A percentile compares a stretch with the other conserved stretches of the same genome.
These are phyloP conservation scores for Biscogniauxia mediterranea DNA, from an alignment of 2,329 filamentous ascomycete genomes.

Conservation along the genomic window DNA sequence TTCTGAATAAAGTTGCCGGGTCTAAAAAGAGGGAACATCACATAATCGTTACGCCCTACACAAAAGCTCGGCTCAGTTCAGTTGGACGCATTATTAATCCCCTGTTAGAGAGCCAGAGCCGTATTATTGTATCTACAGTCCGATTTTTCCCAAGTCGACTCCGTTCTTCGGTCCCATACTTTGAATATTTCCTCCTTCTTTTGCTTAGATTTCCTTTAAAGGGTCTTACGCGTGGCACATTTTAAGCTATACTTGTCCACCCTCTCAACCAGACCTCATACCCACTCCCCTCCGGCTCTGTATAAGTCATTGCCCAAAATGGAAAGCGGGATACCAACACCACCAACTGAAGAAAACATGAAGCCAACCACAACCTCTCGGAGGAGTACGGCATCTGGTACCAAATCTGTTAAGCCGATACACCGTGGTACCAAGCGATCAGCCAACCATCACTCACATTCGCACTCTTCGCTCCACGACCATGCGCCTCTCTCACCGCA, in stretches of 20 bases:
- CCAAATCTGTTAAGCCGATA: constrained; percentile 49
- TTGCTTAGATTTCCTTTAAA: constrained; percentile 6
- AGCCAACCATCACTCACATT: constrained; percentile 38
- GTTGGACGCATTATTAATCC: constrained; percentile 33
- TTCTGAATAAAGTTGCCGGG: constrained; percentile 29
- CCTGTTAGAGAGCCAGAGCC: constrained; percentile 14
- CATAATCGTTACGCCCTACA: constrained; percentile 32
- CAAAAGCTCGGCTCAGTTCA: constrained; percentile 22
- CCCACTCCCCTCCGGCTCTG: constrained; percentile 5
- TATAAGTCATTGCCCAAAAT: constrained; percentile 38
- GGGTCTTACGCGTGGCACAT: neutral
- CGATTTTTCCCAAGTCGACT: constrained; percentile 16
- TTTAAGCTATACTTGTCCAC: neutral
- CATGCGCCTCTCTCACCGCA: constrained; percentile 39
- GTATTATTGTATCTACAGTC: constrained; percentile 20
- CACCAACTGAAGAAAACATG: constrained; percentile 43
- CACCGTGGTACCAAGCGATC: constrained; percentile 53
- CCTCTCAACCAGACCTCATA: constrained; percentile 4
- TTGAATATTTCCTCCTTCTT: constrained; percentile 9
- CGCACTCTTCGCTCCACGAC: constrained; percentile 36
- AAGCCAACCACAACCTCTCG: constrained; percentile 24
- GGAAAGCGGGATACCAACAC: constrained; percentile 52
- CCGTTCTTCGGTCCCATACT: constrained; percentile 1
- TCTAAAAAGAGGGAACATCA: constrained; percentile 31
- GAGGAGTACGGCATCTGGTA: constrained; percentile 35